phyloP scores from a whole-genome alignment of 129 eudicot genomes.

The Tagetes erecta region DNA sequence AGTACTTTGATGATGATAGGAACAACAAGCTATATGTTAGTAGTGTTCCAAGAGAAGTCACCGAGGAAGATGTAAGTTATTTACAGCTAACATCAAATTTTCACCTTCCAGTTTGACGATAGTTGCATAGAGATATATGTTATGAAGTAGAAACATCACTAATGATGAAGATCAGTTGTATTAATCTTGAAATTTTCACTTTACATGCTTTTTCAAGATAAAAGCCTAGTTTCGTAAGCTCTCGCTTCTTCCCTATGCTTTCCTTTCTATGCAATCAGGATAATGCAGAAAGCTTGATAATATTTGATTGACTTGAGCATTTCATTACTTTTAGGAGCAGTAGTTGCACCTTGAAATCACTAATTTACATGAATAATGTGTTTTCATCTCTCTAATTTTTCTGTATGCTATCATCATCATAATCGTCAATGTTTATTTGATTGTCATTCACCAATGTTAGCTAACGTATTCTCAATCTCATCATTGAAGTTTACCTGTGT shows the following conservation, averaged over 20 bases:
- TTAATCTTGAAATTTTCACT: constrained; percentile 10
- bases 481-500: constrained; percentile 2
- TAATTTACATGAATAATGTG: constrained; percentile 19
- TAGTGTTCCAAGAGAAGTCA: constrained; percentile 52
- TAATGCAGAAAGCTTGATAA: background rate
- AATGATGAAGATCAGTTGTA: constrained; percentile 6
- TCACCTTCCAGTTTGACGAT: constrained; percentile 6
- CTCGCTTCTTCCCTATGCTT: background rate
- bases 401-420: constrained; percentile 23
- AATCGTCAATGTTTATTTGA: background rate
- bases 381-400: background rate
- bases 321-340: constrained; percentile 18
- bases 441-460: constrained; percentile 15
- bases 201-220: background rate
- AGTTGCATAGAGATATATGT: background rate
- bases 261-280: background rate
- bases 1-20: constrained; percentile 40
- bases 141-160: background rate
- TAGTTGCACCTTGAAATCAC: constrained; percentile 1
- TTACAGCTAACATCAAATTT: constrained; percentile 25
- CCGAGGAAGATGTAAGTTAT: constrained; percentile 54
- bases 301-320: constrained; percentile 19
- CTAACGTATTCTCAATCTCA: constrained; percentile 12
- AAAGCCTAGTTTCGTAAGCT: background rate
- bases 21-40: constrained; percentile 60